Percentiles rank a stretch among this genome's conserved stretches.
phyloP scores from a whole-genome alignment of 331 rosid species.

The Telfairia occidentalis region DNA sequence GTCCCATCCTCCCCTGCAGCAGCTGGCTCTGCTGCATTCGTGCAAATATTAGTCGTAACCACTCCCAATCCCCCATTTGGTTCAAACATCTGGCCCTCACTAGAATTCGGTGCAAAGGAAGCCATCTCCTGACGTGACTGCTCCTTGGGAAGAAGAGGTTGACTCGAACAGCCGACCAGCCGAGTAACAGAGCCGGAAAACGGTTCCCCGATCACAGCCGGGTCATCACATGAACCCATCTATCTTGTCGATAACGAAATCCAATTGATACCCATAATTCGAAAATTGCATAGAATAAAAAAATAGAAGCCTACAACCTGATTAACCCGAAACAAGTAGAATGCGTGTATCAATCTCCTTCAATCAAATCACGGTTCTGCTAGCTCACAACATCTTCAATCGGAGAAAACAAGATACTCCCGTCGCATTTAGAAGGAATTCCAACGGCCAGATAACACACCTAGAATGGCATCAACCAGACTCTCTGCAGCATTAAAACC shows the following conservation, averaged over 20 bases:
- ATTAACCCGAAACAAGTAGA: conserved; percentile 22
- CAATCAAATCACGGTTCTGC: conserved; percentile 14
- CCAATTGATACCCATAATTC: conserved; percentile 25
- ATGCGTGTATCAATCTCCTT: conserved; percentile 27
- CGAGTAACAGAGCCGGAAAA: conserved; percentile 19
- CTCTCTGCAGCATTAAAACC: conserved; percentile 40
- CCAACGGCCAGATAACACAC: conserved; percentile 8
- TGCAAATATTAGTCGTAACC: conserved; percentile 6
- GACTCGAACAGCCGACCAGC: conserved; percentile 33
- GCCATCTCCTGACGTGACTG: conserved; percentile 26
- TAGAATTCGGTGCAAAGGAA: conserved; percentile 22
- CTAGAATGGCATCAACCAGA: conserved; percentile 42
- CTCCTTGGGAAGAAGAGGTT: conserved; percentile 35
- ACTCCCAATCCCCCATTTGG: conserved; percentile 18
- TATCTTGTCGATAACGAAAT: background rate
- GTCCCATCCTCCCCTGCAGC: conserved; percentile 19
- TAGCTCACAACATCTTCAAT: conserved; percentile 1
- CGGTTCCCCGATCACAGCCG: conserved; percentile 30
- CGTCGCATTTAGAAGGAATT: background rate
- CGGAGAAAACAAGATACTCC: conserved; percentile 15
- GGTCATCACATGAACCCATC: conserved; percentile 66
- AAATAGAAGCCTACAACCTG: background rate
- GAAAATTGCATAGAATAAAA: conserved; percentile 8
- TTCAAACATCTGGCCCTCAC: conserved; percentile 16
- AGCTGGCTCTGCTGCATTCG: conserved; percentile 20